Evolutionary conservation across 1,284 basidiomycete genomes (phyloP), one percentile per base, ranked within the genome.

Genomic region (Leucoagaricus sp.): DNA sequence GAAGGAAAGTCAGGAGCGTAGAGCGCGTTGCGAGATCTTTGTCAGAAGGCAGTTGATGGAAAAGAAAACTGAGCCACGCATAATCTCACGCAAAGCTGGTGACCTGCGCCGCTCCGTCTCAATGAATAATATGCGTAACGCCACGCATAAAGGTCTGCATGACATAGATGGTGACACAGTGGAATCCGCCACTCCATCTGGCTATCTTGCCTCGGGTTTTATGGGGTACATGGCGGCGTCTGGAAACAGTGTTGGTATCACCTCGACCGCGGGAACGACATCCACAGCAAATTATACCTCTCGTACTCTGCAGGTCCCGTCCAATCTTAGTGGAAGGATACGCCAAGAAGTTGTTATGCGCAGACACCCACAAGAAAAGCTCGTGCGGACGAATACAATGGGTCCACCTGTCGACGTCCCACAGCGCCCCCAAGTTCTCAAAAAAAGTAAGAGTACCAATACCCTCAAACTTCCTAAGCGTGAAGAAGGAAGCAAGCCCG

Each of bases 191-290:
- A 82, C 85, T 57, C 86, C 87, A 23, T 91, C 89, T 3, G 87
- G 88, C 3, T 90, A 85, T 66, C 74, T 85, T 7, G 78, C 81
- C 9, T 86, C 88, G 3, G 75, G 75, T 26, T 66, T 67, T 15
- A 77, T 77, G 12, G 81, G 78, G 17, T 94, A 90, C 66, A 80
- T 91, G 59, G 93, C 94, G 46, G 95, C 95, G 3, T 97, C 95
- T 1, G 95, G 95, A 15, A 99, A 99, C 73, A 96, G 93, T 63
- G 93, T 98, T 49, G 82, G 86, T 41, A 87, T 98, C 67, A 95
- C 96, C 1, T 96, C 93, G 10, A 91, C 90, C 44, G 87, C 89
- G 46, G 92, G 87, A 2, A 91, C 92, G 7, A 94, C 93, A 4
- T 97, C 96, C 3, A 93, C 91, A 12, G 74, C 79, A 17, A 80